phyloP scores from a whole-genome alignment of 2,329 filamentous ascomycete species.

The Monosporascus ibericus region DNA sequence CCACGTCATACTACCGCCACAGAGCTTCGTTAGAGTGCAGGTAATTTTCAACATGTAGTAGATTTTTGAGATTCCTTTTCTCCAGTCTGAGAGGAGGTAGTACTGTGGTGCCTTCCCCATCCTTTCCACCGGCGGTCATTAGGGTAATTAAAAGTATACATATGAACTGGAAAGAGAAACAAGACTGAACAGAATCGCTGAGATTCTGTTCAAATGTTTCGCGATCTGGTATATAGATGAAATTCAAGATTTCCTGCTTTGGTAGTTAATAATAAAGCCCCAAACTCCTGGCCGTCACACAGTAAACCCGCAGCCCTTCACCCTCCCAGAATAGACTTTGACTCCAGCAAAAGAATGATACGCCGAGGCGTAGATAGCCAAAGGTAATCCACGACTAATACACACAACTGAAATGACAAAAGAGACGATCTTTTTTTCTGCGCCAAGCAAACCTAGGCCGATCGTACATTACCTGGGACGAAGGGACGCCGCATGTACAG shows the following conservation, averaged over 20 bases:
- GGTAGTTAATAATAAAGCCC: slow-evolving; percentile 5
- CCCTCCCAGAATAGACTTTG: background rate
- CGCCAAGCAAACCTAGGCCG: background rate
- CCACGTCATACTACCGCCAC: background rate
- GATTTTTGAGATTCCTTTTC: no score
- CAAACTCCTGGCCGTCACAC: slow-evolving; percentile 5
- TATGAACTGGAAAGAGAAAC: slow-evolving; percentile 3
- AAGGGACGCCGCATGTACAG: background rate
- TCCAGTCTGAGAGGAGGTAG: background rate
- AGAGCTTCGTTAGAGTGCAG: no score
- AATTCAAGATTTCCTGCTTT: background rate
- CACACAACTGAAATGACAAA: background rate
- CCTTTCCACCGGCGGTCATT: no score
- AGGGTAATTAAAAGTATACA: background rate
- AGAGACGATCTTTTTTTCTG: background rate
- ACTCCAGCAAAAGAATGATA: background rate
- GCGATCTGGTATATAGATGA: slow-evolving; percentile 14
- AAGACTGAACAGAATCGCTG: slow-evolving; percentile 9
- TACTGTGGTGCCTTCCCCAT: background rate
- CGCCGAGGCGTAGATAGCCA: background rate
- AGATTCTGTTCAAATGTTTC: slow-evolving; percentile 7
- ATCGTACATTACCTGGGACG: background rate
- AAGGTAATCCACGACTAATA: background rate
- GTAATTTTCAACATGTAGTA: no score
- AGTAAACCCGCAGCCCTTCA: background rate